Evolutionary conservation across 2,329 filamentous ascomycete species (phyloP).

Genomic region (Talaromyces funiculosus): DNA sequence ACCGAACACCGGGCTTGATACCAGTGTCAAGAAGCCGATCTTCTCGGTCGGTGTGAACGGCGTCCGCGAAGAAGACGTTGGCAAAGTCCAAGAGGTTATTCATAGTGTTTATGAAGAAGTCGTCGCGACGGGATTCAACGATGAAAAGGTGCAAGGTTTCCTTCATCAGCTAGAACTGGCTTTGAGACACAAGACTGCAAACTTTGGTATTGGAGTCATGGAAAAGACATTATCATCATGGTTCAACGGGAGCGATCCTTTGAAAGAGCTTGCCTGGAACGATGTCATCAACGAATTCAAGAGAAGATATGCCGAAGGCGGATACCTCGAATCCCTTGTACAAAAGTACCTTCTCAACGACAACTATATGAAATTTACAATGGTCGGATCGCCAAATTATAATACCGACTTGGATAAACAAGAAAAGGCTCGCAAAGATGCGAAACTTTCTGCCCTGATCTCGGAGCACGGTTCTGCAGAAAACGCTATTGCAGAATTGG

Average conservation of each 20-base stretch:
- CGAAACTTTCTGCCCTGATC: slow-evolving; percentile 66
- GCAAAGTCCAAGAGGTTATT: slow-evolving; percentile 69
- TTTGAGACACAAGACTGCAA: slow-evolving; percentile 92
- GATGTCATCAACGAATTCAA: slow-evolving; percentile 81
- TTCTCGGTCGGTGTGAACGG: slow-evolving; percentile 89
- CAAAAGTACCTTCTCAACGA: slow-evolving; percentile 88
- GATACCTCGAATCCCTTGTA: slow-evolving; percentile 77
- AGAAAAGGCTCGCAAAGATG: slow-evolving; percentile 67
- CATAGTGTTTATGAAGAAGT: slow-evolving; percentile 66
- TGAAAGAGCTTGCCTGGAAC: slow-evolving; percentile 87
- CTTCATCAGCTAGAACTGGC: slow-evolving; percentile 90
- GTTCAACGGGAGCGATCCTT: slow-evolving; percentile 93
- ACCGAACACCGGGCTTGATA: slow-evolving; percentile 88
- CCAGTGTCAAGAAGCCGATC: slow-evolving; percentile 67
- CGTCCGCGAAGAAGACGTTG: slow-evolving; percentile 73
- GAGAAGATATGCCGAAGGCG: slow-evolving; percentile 63
- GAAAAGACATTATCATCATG: slow-evolving; percentile 84
- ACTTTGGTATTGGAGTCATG: slow-evolving; percentile 86
- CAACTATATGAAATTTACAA: slow-evolving; percentile 84
- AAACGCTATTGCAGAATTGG: slow-evolving; percentile 65
- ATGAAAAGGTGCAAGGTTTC: slow-evolving; percentile 85
- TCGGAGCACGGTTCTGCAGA: slow-evolving; percentile 64
- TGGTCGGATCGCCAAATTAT: slow-evolving; percentile 77
- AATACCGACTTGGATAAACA: slow-evolving; percentile 68
- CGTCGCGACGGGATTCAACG: slow-evolving; percentile 72